These are phyloP conservation scores for Aspergillus flavus DNA, from an alignment of 2,329 filamentous ascomycete genomes.

Conservation along the genomic window DNA sequence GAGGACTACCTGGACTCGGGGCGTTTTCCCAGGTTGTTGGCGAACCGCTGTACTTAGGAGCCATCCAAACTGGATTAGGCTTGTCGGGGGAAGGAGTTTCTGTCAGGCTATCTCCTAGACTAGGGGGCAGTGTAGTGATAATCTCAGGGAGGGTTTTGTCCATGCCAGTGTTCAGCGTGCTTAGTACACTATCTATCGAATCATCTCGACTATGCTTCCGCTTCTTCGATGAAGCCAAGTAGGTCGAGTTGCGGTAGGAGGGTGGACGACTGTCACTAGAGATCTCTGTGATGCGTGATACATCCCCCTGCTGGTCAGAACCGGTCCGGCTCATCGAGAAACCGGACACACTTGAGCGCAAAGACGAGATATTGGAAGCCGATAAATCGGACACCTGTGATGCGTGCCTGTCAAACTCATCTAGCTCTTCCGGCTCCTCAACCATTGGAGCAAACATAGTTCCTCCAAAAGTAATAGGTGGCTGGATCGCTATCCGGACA, in stretches of 20 bases:
- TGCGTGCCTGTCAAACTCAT: constrained; percentile 30
- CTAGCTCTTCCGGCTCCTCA: constrained; percentile 39
- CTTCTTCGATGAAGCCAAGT: constrained; percentile 30
- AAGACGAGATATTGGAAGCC: constrained; percentile 18
- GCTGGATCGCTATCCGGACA: constrained; percentile 45
- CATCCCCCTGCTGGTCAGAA: constrained; percentile 12
- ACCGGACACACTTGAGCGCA: constrained; percentile 21
- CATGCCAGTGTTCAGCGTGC: constrained; percentile 16
- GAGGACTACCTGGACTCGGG: constrained; percentile 30
- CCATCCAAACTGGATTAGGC: constrained; percentile 28
- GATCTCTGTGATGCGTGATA: constrained; percentile 12
- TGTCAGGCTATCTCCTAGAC: constrained; percentile 21
- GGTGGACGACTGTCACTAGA: constrained; percentile 5
- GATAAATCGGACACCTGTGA: constrained; percentile 25
- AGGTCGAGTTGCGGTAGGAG: constrained; percentile 26
- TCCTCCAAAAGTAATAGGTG: constrained; percentile 37
- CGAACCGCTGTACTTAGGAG: constrained; percentile 24
- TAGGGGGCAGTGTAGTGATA: constrained; percentile 28
- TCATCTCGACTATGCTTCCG: constrained; percentile 22
- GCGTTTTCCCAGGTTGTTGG: constrained; percentile 29
- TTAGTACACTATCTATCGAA: constrained; percentile 15
- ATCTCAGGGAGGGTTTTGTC: constrained; percentile 27
- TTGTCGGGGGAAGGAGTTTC: constrained; percentile 36
- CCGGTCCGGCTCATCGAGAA: constrained; percentile 20
- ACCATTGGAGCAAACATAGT: constrained; percentile 37